Conservation (phyloP, 306 rosid genomes). For the Gillenia trifoliata region DNA sequence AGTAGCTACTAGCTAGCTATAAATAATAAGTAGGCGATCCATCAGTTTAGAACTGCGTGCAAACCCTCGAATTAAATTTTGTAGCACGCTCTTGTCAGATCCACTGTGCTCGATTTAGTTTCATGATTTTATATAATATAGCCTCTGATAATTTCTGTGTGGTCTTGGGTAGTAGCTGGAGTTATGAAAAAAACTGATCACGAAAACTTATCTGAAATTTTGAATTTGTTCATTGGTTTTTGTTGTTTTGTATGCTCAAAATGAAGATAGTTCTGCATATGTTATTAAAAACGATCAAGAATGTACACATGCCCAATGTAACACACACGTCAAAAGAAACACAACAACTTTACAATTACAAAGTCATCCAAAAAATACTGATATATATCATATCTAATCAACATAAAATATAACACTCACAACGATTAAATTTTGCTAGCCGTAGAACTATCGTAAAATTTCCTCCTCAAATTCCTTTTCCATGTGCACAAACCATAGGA, state of each 20-base stretch:
- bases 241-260: background rate
- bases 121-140: too few species aligned
- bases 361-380: too few species aligned
- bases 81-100: background rate
- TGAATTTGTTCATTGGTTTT: too few species aligned
- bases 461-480: too few species aligned
- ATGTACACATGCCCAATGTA: background rate
- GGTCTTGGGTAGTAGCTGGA: too few species aligned
- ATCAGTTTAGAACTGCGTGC: constrained; percentile 15
- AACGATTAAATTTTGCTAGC: background rate
- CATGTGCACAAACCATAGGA: too few species aligned
- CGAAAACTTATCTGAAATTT: too few species aligned
- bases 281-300: background rate
- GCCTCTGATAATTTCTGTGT: too few species aligned
- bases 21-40: background rate
- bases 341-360: background rate
- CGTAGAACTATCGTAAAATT: too few species aligned
- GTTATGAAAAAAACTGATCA: background rate
- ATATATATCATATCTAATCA: background rate
- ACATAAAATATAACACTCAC: background rate
- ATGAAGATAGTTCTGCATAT: background rate
- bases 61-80: background rate
- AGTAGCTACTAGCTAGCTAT: too few species aligned
- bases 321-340: too few species aligned
- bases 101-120: background rate